Evolutionary conservation across 176 grass and related monocot genomes (phyloP), one percentile per base, ranked within the genome.

Genomic region (Microstegium vimineum): DNA sequence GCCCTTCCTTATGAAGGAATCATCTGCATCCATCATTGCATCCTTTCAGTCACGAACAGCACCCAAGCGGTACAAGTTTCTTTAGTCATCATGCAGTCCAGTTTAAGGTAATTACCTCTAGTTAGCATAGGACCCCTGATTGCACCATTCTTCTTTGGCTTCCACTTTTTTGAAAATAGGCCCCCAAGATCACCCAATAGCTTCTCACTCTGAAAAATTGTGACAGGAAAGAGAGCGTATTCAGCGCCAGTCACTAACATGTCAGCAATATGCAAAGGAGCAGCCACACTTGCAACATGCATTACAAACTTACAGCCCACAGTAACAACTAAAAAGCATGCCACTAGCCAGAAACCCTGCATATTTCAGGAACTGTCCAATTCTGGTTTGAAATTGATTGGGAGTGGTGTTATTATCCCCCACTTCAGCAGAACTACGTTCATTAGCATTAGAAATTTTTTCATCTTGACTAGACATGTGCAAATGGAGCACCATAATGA

Each of bases 111-210:
- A 66, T 88, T 94, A 94, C 92, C 92, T 88, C 90, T 85, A 30
- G 76, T 85, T 30, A 89, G 81, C 81, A 90, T 88, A 79, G 95
- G 95, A 26, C 95, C 95, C 75, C 61, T 88, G 45, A 97, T 94
- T 9, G 87, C 18, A 0, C 65, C 82, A 26, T 85, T 92, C 80
- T 92, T 94, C 85, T 92, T 93, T 33, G 91, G 91, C 56, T 92
- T 97, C 89, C 94, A 94, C 76, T 86, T 94, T 76, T 83, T 94
- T 18, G 91, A 97, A 76, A 97, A 94, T n/a, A 97, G 78, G n/a
- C 94, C 94, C 2, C 91, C 94, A 82, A 97, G 85, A 92, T 80
- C 92, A 40, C 94, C 91, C 12, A 97, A 70, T 69, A 97, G 87
- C 73, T 97, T 97, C 72, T 97, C 94, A 54, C 94, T 88, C 91